A percentile compares a stretch with the other conserved stretches of the same genome.
Evolutionary conservation across 306 rosid genomes (phyloP).

Genomic region (Acacia melanoxylon): DNA sequence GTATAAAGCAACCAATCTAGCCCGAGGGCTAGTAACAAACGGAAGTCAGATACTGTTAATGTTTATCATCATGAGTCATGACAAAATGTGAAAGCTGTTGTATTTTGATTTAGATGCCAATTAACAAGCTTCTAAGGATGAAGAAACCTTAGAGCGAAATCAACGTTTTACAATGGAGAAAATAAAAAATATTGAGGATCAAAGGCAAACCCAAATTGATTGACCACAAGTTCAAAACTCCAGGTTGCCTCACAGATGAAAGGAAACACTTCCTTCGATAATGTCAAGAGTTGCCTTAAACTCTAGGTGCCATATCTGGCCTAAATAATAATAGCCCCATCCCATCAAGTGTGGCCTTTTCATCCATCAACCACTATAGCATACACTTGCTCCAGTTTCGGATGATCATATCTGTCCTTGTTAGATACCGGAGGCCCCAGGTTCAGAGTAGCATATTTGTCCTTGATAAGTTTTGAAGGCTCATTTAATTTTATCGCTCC

Average conservation of each 20-base stretch:
- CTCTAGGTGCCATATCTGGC: neutral
- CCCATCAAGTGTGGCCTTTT: neutral
- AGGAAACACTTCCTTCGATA: slow-evolving; percentile 11
- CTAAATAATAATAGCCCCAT: neutral
- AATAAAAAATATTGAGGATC: neutral
- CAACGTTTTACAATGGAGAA: neutral
- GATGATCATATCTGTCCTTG: neutral
- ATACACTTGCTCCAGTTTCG: neutral
- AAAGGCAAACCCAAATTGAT: neutral
- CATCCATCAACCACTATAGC: neutral
- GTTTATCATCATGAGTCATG: neutral
- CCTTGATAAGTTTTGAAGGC: slow-evolving; percentile 5
- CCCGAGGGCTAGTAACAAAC: neutral
- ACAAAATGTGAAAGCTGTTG: neutral
- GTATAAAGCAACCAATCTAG: neutral
- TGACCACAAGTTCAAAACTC: neutral
- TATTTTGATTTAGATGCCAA: neutral
- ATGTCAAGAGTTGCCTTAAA: slow-evolving; percentile 10
- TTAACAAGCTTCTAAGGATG: neutral
- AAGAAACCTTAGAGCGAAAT: neutral
- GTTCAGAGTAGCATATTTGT: neutral
- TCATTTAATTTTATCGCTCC: neutral
- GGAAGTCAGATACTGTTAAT: neutral
- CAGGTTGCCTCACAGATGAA: neutral
- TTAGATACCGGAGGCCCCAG: neutral